Conservation (phyloP, 2,329 filamentous ascomycete species). For the Colletotrichum melonis region DNA sequence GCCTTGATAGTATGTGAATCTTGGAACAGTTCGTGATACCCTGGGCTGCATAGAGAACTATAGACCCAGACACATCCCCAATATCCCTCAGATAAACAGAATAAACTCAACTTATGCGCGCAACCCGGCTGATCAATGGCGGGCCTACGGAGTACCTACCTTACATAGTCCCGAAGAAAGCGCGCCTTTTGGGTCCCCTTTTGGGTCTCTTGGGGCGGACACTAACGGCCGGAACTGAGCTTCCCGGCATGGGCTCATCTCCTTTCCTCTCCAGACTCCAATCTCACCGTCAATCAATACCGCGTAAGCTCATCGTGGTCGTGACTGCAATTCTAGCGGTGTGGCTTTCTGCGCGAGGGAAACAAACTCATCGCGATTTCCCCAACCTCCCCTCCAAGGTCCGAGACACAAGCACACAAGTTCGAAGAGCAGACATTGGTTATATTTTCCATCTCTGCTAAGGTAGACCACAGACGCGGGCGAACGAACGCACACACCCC, state of each 20-base stretch:
- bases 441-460: not conserved
- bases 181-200: not conserved
- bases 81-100: not conserved
- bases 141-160: not conserved
- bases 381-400: not conserved
- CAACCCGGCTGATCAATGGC: not conserved
- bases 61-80: not conserved
- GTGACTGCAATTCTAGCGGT: conserved; percentile 3
- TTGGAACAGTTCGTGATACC: not conserved
- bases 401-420: not conserved
- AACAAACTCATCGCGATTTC: not conserved
- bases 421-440: not conserved
- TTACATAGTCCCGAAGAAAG: not conserved
- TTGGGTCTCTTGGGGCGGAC: conserved; percentile 1
- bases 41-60: too few relatives aligned
- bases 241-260: conserved; percentile 33
- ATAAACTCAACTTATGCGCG: not conserved
- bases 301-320: not conserved
- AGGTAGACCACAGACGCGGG: not conserved
- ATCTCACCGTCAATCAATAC: conserved; percentile 7
- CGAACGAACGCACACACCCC: not conserved
- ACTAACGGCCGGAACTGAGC: conserved; percentile 29
- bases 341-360: not conserved
- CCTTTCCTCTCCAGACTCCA: conserved; percentile 10
- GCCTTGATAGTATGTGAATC: not conserved